Evolutionary conservation across 306 rosid species (phyloP), one percentile per base, ranked within the genome.

Genomic region (Luffa aegyptiaca): DNA sequence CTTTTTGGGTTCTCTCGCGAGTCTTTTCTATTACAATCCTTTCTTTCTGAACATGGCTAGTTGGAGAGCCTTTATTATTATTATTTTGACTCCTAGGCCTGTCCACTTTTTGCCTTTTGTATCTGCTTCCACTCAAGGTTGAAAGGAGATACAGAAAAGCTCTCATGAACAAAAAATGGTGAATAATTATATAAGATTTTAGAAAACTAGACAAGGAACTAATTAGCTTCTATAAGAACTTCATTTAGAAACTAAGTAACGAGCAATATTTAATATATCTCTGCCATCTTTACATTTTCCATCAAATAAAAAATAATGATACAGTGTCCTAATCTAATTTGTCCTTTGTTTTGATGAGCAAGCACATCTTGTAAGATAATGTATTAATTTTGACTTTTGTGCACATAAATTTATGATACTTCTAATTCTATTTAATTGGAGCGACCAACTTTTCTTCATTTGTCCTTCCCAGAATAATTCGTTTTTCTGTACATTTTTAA

Each of bases 181-280:
- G 59, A 18, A 55, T 55, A 55, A 5, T 17, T 46, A n/a, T n/a
- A 20, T 20, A 18, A 45, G 55, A 45, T 57, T 45, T 45, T 26
- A 46, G 18, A 13, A 3, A 20, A 26, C 58, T 72, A 33, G 18
- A 48, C 39, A 71, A 72, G 36, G 44, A 46, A 31, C 44, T 72
- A n/a, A n/a, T 42, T 69, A 20, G 55, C n/a, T 21, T 44, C 55
- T 20, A 8, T 41, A 6, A n/a, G 14, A 44, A 45, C 35, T 12
- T 70, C 55, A 70, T 70, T 37, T 72, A 72, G 77, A 72, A 72
- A 44, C 77, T 48, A 72, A 18, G 76, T 72, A 49, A 72, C 77
- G 31, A 72, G 44, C 58, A 26, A 26, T 31, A 7, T 72, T 14
- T 33, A 72, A 21, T 45, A 16, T 31, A 49, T 73, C 78, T 48